These are phyloP conservation scores for Globisporangium viniferum DNA, from an alignment of 352 stramenopile genomes.

Conservation along the genomic window DNA sequence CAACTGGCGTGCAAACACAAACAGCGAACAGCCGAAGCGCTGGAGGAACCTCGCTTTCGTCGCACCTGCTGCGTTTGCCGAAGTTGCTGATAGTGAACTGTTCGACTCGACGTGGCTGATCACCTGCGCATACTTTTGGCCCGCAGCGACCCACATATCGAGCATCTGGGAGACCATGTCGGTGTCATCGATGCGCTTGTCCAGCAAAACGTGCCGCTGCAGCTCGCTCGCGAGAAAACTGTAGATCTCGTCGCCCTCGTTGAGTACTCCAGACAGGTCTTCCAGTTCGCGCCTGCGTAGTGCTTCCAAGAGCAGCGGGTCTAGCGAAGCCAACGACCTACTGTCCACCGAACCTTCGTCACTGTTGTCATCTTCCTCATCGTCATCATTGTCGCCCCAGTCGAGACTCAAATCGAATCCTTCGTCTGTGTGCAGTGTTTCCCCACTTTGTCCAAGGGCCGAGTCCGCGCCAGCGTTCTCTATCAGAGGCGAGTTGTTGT, in stretches of 20 bases:
- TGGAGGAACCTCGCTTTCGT: conserved; percentile 32
- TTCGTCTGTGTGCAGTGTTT: background rate
- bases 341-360: background rate
- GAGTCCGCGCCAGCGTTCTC: background rate
- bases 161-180: conserved; percentile 55
- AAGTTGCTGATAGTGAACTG: background rate
- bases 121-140: conserved; percentile 65
- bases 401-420: conserved; percentile 17
- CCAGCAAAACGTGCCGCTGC: conserved; percentile 24
- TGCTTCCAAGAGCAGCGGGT: conserved; percentile 15
- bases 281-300: conserved; percentile 17
- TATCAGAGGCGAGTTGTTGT: background rate
- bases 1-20: conserved; percentile 59
- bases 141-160: conserved; percentile 60
- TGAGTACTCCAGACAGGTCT: conserved; percentile 25
- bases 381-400: conserved; percentile 17
- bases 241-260: conserved; percentile 67
- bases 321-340: conserved; percentile 2
- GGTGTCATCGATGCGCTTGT: conserved; percentile 29
- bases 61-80: background rate
- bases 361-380: background rate
- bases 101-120: conserved; percentile 33
- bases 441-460: background rate
- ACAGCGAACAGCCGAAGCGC: conserved; percentile 58
- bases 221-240: conserved; percentile 46